Base-by-base conservation (phyloP, 192 early-diverging fungal genomes). In the Kickxella alabastrina region DNA sequence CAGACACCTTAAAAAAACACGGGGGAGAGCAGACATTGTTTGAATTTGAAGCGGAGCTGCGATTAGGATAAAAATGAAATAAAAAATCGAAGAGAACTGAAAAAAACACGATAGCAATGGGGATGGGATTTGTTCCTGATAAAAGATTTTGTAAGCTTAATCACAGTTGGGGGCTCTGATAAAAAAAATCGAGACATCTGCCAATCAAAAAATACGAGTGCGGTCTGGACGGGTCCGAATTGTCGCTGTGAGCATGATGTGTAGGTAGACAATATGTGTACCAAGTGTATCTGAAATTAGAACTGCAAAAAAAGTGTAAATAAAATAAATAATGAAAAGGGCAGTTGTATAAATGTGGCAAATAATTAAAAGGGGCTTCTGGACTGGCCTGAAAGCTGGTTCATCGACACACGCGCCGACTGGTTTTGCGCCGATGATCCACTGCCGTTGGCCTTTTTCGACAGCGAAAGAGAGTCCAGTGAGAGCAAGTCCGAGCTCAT, bases 381-480 rank as follows among this genome's bases (percentile, higher is more conserved):
- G n/a, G n/a, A n/a, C n/a, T n/a, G n/a, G n/a, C n/a, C n/a, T 5
- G 74, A 50, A 7, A 77, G 54, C 47, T 71, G 68, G 46, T 77
- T 79, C 78, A 77, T 72, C 18, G 70, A 47, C 18, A 55, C 47
- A 1, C 43, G 46, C 40, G 48, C 32, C 23, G 39, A 18, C 51
- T 43, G 53, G 10, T 50, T 49, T 46, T 46, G 37, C 24, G 24
- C 43, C 37, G 22, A 31, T 24, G 26, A 48, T 31, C 36, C 43
- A 28, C 18, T 46, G 24, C 24, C 32, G 18, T 54, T 75, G 38
- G 21, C 59, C 39, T 80, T 60, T 34, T 79, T 82, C 7, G 70
- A 50, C 49, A 84, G 77, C 17, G 82, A 83, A 6, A 90, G 66
- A 24, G 86, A 86, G 60, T 88, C 88, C 31, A 90, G 63, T 1